phyloP scores from a whole-genome alignment of 179 eudicot species.

The Pouteria campechiana region DNA sequence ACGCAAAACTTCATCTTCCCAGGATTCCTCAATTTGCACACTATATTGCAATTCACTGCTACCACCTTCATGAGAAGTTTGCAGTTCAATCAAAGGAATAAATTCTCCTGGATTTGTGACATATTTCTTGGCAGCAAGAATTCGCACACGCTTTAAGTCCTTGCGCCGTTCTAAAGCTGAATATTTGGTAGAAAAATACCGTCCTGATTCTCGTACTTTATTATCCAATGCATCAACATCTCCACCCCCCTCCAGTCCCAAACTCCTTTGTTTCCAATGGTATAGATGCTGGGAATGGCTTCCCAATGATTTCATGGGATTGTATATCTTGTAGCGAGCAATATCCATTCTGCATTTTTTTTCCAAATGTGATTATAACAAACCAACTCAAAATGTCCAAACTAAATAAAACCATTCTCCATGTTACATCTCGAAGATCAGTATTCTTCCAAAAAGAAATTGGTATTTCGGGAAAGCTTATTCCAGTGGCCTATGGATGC shows the following conservation, averaged over 20 bases:
- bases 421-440: no score
- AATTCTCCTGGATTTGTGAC: slow-evolving; percentile 27
- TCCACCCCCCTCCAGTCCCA: slow-evolving; percentile 32
- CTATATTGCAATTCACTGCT: slow-evolving; percentile 13
- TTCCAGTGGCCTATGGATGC: no score
- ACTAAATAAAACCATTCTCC: no score
- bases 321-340: slow-evolving; percentile 62
- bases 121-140: slow-evolving; percentile 32
- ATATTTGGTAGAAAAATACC: slow-evolving; percentile 84
- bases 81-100: slow-evolving; percentile 41
- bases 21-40: slow-evolving; percentile 73
- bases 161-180: slow-evolving; percentile 65
- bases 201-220: slow-evolving; percentile 56
- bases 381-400: no score
- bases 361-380: no score
- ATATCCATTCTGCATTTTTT: slow-evolving; percentile 84
- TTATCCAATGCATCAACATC: slow-evolving; percentile 64
- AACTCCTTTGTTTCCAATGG: slow-evolving; percentile 14
- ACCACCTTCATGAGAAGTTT: slow-evolving; percentile 13
- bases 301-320: slow-evolving; percentile 18
- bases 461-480: no score
- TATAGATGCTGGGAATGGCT: slow-evolving; percentile 15
- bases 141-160: slow-evolving; percentile 56
- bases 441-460: no score
- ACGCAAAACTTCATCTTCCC: slow-evolving; percentile 90